These are phyloP conservation scores for Ogataea pignaliae DNA, from an alignment of 805 yeast species.

Conservation along the genomic window DNA sequence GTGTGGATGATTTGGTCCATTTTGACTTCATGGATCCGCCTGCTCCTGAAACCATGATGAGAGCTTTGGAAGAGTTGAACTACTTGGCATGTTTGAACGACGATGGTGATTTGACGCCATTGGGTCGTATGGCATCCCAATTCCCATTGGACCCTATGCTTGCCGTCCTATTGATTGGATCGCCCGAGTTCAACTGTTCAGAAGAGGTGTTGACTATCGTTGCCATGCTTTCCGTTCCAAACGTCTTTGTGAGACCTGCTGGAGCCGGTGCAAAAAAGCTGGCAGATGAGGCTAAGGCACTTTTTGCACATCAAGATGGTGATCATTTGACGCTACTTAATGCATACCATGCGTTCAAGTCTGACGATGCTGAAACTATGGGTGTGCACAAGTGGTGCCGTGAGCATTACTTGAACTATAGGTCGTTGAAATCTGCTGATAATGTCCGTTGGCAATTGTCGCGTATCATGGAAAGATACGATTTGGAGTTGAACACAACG, in stretches of 20 bases:
- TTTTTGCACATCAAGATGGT: slow-evolving; percentile 90
- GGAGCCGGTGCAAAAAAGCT: slow-evolving; percentile 75
- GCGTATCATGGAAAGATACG: slow-evolving; percentile 77
- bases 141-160: slow-evolving; percentile 96
- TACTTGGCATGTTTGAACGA: slow-evolving; percentile 87
- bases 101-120: slow-evolving; percentile 82
- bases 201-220: slow-evolving; percentile 85
- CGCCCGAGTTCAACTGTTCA: slow-evolving; percentile 82
- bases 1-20: slow-evolving; percentile 93
- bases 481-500: slow-evolving; percentile 66
- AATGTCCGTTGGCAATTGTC: slow-evolving; percentile 80
- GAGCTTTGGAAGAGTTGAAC: slow-evolving; percentile 93
- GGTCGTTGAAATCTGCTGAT: slow-evolving; percentile 83
- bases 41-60: slow-evolving; percentile 99
- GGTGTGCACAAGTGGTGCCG: slow-evolving; percentile 86
- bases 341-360: slow-evolving; percentile 78
- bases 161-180: slow-evolving; percentile 87
- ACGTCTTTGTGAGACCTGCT: slow-evolving; percentile 91
- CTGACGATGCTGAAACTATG: slow-evolving; percentile 63
- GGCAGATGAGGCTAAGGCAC: slow-evolving; percentile 86
- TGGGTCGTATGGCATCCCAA: slow-evolving; percentile 86
- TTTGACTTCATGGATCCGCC: slow-evolving; percentile 99
- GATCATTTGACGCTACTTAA: slow-evolving; percentile 90
- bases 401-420: slow-evolving; percentile 76
- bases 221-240: slow-evolving; percentile 88